Base-by-base conservation (phyloP, 352 stramenopile species). In the Phytophthora quininea region DNA sequence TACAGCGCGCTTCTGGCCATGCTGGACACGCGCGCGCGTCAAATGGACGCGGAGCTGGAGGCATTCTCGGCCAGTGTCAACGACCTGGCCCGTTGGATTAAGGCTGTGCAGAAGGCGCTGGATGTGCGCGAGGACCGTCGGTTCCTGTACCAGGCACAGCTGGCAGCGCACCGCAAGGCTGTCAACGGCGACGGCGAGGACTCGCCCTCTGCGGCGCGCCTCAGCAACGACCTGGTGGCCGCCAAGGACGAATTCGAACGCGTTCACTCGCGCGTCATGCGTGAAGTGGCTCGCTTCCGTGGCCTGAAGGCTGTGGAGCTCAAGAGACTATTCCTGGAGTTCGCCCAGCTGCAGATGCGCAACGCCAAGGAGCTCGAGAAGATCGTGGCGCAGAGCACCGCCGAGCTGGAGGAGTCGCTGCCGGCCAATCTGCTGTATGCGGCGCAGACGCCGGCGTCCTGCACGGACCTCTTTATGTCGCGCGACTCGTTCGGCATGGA, bases 41-140 rank as follows among this genome's bases (percentile, higher is more conserved):
- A 93, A 42, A 89, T 92, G 52, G 87, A 95, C 59, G 66, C 66
- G 6, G 87, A 93, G 40, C 74, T 92, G n/a, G 80, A 83, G 43
- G 73, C 68, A n/a, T 90, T 95, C 31, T 75, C 79, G 24, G 64
- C 80, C 51, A 77, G 68, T 40, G 70, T 92, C 15, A 81, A 95
- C 58, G 84, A 92, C 61, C 84, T 93, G 47, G 79, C 82, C 5
- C 83, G 82, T 38, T 95, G 87, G 87, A 72, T 93, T 59, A 80
- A 84, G 54, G 81, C 85, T 2, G 87, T 95, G 30, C 71, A 87
- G 60, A 80, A 79, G 19, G 87, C 85, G 6, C 62, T 95, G 30
- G 79, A 87, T 12, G 85, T 93, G 30, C 87, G 87, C 15, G 85
- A 95, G 42, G 87, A 95, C 71, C 87, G 87, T 1, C 85, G 87